Base-by-base conservation (phyloP, 164 flowering plant genomes). In the Protea cynaroides region DNA sequence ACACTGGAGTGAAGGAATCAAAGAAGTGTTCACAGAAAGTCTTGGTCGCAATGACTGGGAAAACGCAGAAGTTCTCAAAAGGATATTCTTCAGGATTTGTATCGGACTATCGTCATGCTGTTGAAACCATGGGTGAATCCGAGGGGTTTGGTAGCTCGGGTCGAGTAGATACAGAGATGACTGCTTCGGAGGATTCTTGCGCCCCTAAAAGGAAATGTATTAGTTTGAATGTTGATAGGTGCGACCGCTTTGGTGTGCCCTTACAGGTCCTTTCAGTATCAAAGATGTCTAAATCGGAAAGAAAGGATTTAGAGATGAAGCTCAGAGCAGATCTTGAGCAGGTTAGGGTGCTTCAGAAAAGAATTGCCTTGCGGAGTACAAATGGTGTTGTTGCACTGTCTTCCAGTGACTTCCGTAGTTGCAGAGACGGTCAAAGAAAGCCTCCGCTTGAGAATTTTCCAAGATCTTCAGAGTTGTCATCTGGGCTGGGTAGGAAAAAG, bases 101-200 rank as follows among this genome's bases (percentile, higher is more conserved):
- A 21, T 84, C 90, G 1, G 89, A 89, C 65, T 82, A 76, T 58
- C 71, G 87, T 38, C 86, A 78, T 73, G 83, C 78, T n/a, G 81
- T 81, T 50, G 94, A 86, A 68, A 84, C 85, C 21, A 78, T 77
- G 75, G 87, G 80, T 40, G 97, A 88, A 61, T 84, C 94, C 0
- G 97, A 89, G 67, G 96, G 90, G 38, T 82, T 83, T 65, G 92
- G 90, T 49, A 81, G 87, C 70, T 83, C 84, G 1, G 86, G 80
- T 22, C 73, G 86, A n/a, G 69, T 78, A 40, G 87, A 87, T 36
- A 71, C 75, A 0, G 96, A 79, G 64, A 65, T 79, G 81, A 78
- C 82, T 19, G 85, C 80, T 29, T 79, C 88, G 0, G 88, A 79
- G 71, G 89, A 74, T 74, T 86, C 90, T 0, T 81, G 64, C 74